Conservation (phyloP, 805 yeast species). For the Cyberlindnera amylophila region DNA sequence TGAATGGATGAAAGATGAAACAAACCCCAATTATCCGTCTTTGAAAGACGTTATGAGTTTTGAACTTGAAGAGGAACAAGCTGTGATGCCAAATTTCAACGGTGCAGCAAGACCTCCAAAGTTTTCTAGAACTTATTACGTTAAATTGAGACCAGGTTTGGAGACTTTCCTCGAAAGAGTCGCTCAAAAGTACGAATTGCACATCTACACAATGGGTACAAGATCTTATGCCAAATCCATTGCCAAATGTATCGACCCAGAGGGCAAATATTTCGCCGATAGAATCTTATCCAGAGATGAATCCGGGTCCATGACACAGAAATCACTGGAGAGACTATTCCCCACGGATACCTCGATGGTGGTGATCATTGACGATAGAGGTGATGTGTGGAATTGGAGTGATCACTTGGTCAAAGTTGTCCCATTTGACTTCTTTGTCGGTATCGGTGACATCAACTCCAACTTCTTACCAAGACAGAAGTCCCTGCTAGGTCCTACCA, state of each 20-base stretch:
- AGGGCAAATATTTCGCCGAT: constrained; percentile 82
- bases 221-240: constrained; percentile 87
- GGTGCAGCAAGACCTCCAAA: constrained; percentile 55
- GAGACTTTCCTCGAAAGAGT: constrained; percentile 64
- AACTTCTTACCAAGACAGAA: constrained; percentile 83
- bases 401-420: constrained; percentile 85
- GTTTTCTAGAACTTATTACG: constrained; percentile 74
- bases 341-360: constrained; percentile 98
- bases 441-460: constrained; percentile 95
- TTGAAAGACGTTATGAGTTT: constrained; percentile 79
- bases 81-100: constrained; percentile 51
- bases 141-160: constrained; percentile 87
- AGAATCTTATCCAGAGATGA: constrained; percentile 91
- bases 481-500: constrained; percentile 55
- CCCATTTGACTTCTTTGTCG: constrained; percentile 94
- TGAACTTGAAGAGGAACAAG: constrained; percentile 69
- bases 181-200: constrained; percentile 74
- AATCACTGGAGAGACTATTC: constrained; percentile 80
- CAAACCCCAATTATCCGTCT: constrained; percentile 80
- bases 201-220: constrained; percentile 98
- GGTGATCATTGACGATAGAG: constrained; percentile 93
- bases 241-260: constrained; percentile 89
- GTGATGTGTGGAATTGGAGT: constrained; percentile 99
- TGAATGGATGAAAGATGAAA: constrained; percentile 88
- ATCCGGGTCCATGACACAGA: constrained; percentile 87